phyloP scores from a whole-genome alignment of 2,329 filamentous ascomycete genomes.

The Falciphora oryzae region DNA sequence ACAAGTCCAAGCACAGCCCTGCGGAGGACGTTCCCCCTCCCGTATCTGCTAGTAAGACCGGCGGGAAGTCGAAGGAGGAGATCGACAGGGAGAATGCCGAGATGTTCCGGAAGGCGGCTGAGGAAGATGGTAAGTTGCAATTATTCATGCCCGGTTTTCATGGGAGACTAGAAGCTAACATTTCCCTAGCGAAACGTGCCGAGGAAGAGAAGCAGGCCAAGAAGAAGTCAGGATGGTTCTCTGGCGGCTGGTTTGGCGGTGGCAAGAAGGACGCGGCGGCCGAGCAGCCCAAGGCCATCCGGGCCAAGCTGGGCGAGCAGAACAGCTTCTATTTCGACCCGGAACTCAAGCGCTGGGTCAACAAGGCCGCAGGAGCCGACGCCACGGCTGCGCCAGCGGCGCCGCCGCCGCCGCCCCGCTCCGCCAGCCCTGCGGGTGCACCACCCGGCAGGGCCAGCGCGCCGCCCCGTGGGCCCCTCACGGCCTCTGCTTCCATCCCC shows the following conservation, averaged over 20 bases:
- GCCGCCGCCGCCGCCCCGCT: constrained; percentile 63
- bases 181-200: constrained; percentile 51
- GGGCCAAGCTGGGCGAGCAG: constrained; percentile 89
- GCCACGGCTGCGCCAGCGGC: constrained; percentile 56
- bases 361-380: constrained; percentile 77
- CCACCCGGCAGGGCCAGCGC: constrained; percentile 34
- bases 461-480: constrained; percentile 18
- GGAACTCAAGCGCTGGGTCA: constrained; percentile 96
- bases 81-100: constrained; percentile 78
- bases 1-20: constrained; percentile 26
- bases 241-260: constrained; percentile 79
- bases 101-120: constrained; percentile 78
- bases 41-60: constrained; percentile 46
- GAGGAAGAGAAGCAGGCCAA: constrained; percentile 43
- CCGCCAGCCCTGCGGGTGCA: constrained; percentile 36
- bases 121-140: constrained; percentile 57
- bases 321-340: constrained; percentile 92
- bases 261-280: constrained; percentile 60
- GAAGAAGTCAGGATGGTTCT: constrained; percentile 68
- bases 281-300: constrained; percentile 65
- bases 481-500: constrained; percentile 13
- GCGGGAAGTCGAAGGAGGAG: constrained; percentile 57
- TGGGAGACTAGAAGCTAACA: constrained; percentile 5
- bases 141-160: constrained; percentile 14
- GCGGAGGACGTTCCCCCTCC: constrained; percentile 28